These are phyloP conservation scores for Actinomortierella wolfii DNA, from an alignment of 371 early-diverging fungal species.

Conservation along the genomic window DNA sequence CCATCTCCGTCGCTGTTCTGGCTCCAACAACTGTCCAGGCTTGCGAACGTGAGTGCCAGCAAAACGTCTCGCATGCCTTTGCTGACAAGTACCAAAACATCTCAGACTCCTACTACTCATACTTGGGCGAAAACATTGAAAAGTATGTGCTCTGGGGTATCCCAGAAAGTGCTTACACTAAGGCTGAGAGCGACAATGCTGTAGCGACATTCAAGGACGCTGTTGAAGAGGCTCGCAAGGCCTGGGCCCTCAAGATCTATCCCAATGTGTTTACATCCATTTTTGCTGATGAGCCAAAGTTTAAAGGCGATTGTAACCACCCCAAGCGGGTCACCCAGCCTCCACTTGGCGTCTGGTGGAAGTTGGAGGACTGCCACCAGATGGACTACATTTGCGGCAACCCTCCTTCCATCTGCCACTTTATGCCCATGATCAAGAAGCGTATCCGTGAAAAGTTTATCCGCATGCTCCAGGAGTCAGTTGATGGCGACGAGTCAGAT, in stretches of 20 bases:
- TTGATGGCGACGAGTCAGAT: constrained; percentile 32
- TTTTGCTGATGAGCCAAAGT: constrained; percentile 52
- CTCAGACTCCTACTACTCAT: constrained; percentile 29
- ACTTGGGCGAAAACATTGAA: constrained; percentile 28
- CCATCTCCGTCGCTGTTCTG: constrained; percentile 4
- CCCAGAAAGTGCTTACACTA: constrained; percentile 23
- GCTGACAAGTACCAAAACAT: constrained; percentile 52
- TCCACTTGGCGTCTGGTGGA: constrained; percentile 58
- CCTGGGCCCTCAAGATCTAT: constrained; percentile 51
- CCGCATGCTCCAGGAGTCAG: constrained; percentile 4
- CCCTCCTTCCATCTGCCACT: constrained; percentile 67
- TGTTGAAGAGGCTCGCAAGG: constrained; percentile 8
- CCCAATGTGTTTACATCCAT: constrained; percentile 51
- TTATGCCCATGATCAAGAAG: constrained; percentile 47
- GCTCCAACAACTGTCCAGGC: constrained; percentile 18
- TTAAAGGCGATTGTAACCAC: constrained; percentile 64
- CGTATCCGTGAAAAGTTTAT: constrained; percentile 17
- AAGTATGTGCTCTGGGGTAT: constrained; percentile 46
- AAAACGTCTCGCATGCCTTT: constrained; percentile 55
- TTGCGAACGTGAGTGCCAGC: constrained; percentile 63
- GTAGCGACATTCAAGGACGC: constrained; percentile 26
- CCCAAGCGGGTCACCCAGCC: constrained; percentile 59
- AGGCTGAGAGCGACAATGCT: constrained; percentile 23
- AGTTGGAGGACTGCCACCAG: constrained; percentile 55
- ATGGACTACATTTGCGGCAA: constrained; percentile 70